A percentile compares a stretch with the other conserved stretches of the same genome.
Evolutionary conservation across 2,329 filamentous ascomycete genomes (phyloP).

Genomic region (Aspergillus ochraceoroseus): DNA sequence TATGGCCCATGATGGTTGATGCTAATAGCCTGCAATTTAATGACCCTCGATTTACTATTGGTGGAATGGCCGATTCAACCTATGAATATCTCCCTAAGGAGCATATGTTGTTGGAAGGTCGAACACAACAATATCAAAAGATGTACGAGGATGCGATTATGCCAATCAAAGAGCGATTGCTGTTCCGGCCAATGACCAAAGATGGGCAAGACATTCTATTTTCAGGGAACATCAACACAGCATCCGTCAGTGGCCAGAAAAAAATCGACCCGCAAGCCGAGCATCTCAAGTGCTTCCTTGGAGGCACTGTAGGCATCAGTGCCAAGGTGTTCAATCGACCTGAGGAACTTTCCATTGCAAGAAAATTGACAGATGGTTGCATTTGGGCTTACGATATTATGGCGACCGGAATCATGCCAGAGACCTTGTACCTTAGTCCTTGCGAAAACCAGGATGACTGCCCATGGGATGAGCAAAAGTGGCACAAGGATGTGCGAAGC

Average conservation of each 20-base stretch:
- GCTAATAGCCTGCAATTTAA: slow-evolving; percentile 35
- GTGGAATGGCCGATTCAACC: slow-evolving; percentile 46
- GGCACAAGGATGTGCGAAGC: slow-evolving; percentile 29
- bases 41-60: slow-evolving; percentile 40
- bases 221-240: slow-evolving; percentile 29
- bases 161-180: slow-evolving; percentile 38
- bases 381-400: slow-evolving; percentile 58
- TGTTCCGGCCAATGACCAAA: slow-evolving; percentile 45
- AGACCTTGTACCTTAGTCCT: slow-evolving; percentile 50
- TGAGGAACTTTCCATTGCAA: slow-evolving; percentile 53
- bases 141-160: slow-evolving; percentile 43
- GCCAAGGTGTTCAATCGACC: slow-evolving; percentile 53
- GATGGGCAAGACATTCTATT: slow-evolving; percentile 41
- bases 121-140: slow-evolving; percentile 39
- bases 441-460: slow-evolving; percentile 47
- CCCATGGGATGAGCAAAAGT: slow-evolving; percentile 50
- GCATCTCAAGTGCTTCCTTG: slow-evolving; percentile 58
- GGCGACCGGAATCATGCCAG: slow-evolving; percentile 58
- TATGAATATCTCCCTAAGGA: slow-evolving; percentile 51
- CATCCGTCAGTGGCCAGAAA: slow-evolving; percentile 17
- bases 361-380: slow-evolving; percentile 56
- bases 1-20: slow-evolving; percentile 75
- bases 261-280: slow-evolving; percentile 44
- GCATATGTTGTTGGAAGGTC: slow-evolving; percentile 44
- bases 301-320: slow-evolving; percentile 58